A percentile compares a stretch with the other conserved stretches of the same genome.
Evolutionary conservation across 306 rosid genomes (phyloP).

Genomic region (Calophaca sinica): DNA sequence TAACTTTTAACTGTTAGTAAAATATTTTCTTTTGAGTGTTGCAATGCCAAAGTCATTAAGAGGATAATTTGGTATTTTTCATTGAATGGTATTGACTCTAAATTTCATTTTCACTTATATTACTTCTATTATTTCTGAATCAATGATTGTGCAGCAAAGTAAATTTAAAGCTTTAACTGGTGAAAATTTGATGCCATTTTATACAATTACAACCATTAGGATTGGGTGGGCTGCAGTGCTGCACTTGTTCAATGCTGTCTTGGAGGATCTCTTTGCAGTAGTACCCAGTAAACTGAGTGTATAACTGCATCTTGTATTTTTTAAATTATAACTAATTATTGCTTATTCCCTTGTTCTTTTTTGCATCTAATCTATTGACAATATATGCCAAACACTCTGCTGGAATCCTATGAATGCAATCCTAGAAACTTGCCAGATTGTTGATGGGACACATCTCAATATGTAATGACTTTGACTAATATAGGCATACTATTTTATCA

Average conservation of each 20-base stretch:
- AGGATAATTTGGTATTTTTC: conserved; percentile 6
- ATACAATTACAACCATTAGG: neutral
- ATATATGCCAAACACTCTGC: neutral
- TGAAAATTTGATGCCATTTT: neutral
- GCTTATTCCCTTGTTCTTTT: neutral
- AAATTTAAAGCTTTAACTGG: conserved; percentile 9
- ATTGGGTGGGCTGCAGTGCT: neutral
- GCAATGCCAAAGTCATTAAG: neutral
- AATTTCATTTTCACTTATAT: conserved; percentile 5
- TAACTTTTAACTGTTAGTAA: neutral
- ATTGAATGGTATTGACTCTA: neutral
- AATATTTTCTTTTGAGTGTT: conserved; percentile 12
- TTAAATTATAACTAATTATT: neutral
- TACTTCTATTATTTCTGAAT: neutral
- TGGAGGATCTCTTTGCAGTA: neutral
- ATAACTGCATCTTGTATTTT: neutral
- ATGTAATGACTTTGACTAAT: neutral
- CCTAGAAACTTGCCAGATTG: neutral
- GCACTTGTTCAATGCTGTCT: too few species aligned
- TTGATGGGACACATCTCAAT: conserved; percentile 4
- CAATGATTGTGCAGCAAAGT: neutral
- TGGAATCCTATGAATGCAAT: neutral
- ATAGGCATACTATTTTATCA: neutral
- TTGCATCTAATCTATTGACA: neutral
- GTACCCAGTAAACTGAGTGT: neutral